These are phyloP conservation scores for Zymoseptoria passerinii DNA, from an alignment of 2,329 filamentous ascomycete species.

Conservation along the genomic window DNA sequence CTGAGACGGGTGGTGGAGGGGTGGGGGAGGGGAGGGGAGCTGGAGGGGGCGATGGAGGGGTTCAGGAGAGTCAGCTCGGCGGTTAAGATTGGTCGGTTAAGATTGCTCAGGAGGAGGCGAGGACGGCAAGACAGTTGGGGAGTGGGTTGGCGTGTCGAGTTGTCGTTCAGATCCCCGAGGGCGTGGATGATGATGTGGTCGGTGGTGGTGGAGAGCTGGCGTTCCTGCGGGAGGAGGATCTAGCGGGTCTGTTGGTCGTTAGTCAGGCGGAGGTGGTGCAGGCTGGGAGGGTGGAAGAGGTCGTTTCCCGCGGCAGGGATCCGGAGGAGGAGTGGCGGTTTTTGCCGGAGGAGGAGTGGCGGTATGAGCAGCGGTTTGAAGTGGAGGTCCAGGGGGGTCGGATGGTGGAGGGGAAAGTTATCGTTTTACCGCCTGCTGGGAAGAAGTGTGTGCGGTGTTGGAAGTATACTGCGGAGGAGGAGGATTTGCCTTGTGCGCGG, in stretches of 20 bases:
- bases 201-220: slow-evolving; percentile 1
- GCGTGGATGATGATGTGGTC: slow-evolving; percentile 2
- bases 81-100: slow-evolving; percentile 73
- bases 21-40: slow-evolving; percentile 23
- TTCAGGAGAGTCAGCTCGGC: slow-evolving; percentile 49
- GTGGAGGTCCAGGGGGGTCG: slow-evolving; percentile 20
- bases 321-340: too few species aligned
- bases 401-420: slow-evolving; percentile 17
- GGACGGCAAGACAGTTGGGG: slow-evolving; percentile 63
- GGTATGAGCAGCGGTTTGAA: slow-evolving; percentile 36
- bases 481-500: slow-evolving; percentile 58
- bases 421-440: slow-evolving; percentile 38
- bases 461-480: slow-evolving; percentile 65
- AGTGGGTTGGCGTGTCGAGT: slow-evolving; percentile 75
- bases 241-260: slow-evolving; percentile 38
- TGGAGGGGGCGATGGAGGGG: slow-evolving; percentile 39
- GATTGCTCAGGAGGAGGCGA: slow-evolving; percentile 62
- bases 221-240: slow-evolving; percentile 21
- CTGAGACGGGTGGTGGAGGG: background rate
- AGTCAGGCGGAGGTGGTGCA: slow-evolving; percentile 28
- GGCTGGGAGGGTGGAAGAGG: slow-evolving; percentile 5
- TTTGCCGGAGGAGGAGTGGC: too few species aligned
- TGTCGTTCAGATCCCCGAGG: slow-evolving; percentile 34
- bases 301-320: too few species aligned
- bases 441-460: slow-evolving; percentile 84